Evolutionary conservation across 2,329 filamentous ascomycete genomes (phyloP).

Genomic region (Cordyceps cateniannulata): DNA sequence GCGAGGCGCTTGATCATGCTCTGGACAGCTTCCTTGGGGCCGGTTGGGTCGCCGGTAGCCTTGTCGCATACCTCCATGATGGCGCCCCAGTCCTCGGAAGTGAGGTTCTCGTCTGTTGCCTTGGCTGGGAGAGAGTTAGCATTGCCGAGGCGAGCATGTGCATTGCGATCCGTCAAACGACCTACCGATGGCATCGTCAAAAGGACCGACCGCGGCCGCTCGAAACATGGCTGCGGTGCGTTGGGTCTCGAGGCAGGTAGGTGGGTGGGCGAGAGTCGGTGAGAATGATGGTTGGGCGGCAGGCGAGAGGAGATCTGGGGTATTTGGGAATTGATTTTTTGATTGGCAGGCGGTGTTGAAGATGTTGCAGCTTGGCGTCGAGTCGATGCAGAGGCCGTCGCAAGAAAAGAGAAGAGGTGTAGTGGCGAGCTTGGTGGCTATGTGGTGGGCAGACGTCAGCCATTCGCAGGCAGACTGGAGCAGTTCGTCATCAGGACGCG

Average conservation of each 20-base stretch:
- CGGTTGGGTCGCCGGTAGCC: slow-evolving; percentile 46
- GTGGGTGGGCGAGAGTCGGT: not conserved
- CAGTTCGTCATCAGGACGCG: slow-evolving; percentile 14
- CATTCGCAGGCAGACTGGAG: slow-evolving; percentile 6
- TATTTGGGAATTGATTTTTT: not conserved
- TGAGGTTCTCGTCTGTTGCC: slow-evolving; percentile 97
- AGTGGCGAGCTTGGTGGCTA: slow-evolving; percentile 12
- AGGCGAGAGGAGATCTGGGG: not conserved
- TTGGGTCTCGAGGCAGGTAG: slow-evolving; percentile 8
- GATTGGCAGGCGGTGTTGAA: not conserved
- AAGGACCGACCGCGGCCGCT: slow-evolving; percentile 50
- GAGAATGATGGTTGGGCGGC: not conserved
- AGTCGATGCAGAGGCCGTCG: slow-evolving; percentile 1
- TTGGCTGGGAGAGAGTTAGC: slow-evolving; percentile 39
- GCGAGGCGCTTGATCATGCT: slow-evolving; percentile 88
- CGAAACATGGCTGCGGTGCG: slow-evolving; percentile 45
- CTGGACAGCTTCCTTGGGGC: slow-evolving; percentile 77
- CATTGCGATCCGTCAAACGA: slow-evolving; percentile 16
- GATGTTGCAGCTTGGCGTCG: not conserved
- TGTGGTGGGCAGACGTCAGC: slow-evolving; percentile 9
- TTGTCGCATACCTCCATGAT: slow-evolving; percentile 60
- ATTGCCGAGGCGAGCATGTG: slow-evolving; percentile 1
- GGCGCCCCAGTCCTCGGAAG: slow-evolving; percentile 65
- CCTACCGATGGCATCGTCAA: slow-evolving; percentile 55
- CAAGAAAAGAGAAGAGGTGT: not conserved